A percentile compares a stretch with the other conserved stretches of the same genome.
These are phyloP conservation scores for Cinchona pubescens DNA, from an alignment of 257 asterid species.

Conservation along the genomic window DNA sequence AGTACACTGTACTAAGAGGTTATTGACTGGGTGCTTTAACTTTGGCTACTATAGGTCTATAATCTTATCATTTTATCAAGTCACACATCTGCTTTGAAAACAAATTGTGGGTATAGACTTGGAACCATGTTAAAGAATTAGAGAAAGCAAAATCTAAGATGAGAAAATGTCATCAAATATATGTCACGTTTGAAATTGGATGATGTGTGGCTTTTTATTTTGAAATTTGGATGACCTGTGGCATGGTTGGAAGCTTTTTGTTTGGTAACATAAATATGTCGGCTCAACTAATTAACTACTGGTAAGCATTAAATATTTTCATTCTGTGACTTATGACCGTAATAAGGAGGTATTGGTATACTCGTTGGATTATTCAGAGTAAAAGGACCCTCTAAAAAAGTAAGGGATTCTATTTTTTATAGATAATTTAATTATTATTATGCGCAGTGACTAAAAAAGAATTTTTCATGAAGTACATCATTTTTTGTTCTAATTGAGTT, in stretches of 20 bases:
- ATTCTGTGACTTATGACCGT: no score
- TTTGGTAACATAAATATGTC: neutral
- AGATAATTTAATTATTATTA: no score
- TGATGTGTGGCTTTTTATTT: constrained; percentile 10
- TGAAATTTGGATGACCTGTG: constrained; percentile 2
- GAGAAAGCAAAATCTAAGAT: neutral
- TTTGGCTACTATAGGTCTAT: neutral
- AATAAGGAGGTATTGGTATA: no score
- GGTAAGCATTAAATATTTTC: neutral
- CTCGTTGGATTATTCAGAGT: no score
- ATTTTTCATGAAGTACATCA: no score
- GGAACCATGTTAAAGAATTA: neutral
- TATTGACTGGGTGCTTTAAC: neutral
- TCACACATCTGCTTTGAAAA: neutral
- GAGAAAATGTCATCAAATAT: constrained; percentile 6
- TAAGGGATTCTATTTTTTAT: no score
- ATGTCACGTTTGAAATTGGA: constrained; percentile 7
- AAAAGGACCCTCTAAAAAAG: no score
- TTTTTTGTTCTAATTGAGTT: no score
- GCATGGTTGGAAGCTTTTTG: constrained; percentile 3
- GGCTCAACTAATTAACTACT: neutral
- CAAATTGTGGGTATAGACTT: neutral
- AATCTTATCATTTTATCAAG: constrained; percentile 9
- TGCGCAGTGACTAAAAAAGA: no score
- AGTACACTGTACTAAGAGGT: neutral